phyloP scores from a whole-genome alignment of 164 flowering plant species.

The Stephania cephalantha region DNA sequence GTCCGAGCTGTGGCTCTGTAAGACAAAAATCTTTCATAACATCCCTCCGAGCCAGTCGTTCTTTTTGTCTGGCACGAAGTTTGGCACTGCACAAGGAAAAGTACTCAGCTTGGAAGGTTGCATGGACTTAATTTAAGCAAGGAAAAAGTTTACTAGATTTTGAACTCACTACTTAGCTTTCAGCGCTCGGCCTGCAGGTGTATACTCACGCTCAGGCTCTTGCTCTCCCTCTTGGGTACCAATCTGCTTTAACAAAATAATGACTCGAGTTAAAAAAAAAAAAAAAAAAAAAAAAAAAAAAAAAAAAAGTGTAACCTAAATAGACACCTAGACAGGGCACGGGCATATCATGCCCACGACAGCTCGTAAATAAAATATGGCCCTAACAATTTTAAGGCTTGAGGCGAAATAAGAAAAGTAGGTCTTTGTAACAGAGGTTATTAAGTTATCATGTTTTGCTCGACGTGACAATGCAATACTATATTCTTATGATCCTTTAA shows the following conservation, averaged over 20 bases:
- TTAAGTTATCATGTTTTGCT: too few species aligned
- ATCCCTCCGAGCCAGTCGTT: constrained; percentile 60
- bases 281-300: too few species aligned
- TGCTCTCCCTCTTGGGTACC: constrained; percentile 77
- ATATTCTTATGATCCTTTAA: too few species aligned
- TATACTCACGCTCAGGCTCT: constrained; percentile 72
- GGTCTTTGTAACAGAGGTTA: too few species aligned
- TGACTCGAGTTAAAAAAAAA: neutral
- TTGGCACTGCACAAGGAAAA: constrained; percentile 43
- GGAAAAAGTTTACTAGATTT: neutral
- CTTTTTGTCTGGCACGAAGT: constrained; percentile 90
- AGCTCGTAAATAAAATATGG: neutral
- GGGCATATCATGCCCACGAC: neutral
- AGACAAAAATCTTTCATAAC: constrained; percentile 28
- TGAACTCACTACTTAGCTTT: constrained; percentile 79
- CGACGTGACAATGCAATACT: too few species aligned
- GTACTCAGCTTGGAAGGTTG: neutral
- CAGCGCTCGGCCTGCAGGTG: constrained; percentile 86
- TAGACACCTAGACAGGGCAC: too few species aligned
- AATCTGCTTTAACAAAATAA: constrained; percentile 41
- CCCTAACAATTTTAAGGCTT: too few species aligned
- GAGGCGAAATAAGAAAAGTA: too few species aligned
- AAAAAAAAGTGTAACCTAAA: too few species aligned
- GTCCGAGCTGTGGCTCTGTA: constrained; percentile 20
- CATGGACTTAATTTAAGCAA: constrained; percentile 1